Conservation (phyloP, 1,284 basidiomycete species). For the Phylloboletellus chloephorus region DNA sequence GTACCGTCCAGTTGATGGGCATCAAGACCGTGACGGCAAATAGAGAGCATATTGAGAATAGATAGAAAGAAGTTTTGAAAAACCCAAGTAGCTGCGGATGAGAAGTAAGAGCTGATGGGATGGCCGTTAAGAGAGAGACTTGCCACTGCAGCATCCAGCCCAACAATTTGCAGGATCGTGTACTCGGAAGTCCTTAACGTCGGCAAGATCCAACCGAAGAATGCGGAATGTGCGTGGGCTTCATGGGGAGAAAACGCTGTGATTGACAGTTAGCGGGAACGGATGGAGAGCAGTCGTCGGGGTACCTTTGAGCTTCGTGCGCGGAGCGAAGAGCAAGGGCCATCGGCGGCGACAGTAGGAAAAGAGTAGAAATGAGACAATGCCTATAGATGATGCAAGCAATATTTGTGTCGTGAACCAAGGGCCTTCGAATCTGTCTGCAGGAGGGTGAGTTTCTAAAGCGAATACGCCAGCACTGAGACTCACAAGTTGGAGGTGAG, state of each 20-base stretch:
- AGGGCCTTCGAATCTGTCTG: slow-evolving; percentile 77
- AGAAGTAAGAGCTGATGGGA: background rate
- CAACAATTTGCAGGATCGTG: slow-evolving; percentile 93
- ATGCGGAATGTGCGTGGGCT: slow-evolving; percentile 74
- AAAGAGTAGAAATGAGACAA: slow-evolving; percentile 81
- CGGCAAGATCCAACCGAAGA: slow-evolving; percentile 95
- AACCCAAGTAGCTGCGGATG: slow-evolving; percentile 80
- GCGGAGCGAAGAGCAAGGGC: slow-evolving; percentile 86
- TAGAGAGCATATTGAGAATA: slow-evolving; percentile 83
- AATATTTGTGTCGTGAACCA: slow-evolving; percentile 91
- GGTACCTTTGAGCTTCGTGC: slow-evolving; percentile 89
- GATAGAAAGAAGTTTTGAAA: slow-evolving; percentile 90
- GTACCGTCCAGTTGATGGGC: slow-evolving; percentile 84
- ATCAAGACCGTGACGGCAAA: slow-evolving; percentile 78
- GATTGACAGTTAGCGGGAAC: slow-evolving; percentile 3
- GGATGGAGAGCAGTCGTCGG: background rate
- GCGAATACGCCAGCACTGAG: background rate
- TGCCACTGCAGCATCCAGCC: slow-evolving; percentile 91
- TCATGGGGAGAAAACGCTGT: slow-evolving; percentile 86
- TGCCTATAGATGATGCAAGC: slow-evolving; percentile 75
- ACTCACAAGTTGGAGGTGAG: slow-evolving; percentile 51
- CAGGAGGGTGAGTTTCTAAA: slow-evolving; percentile 16
- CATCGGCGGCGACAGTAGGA: slow-evolving; percentile 83
- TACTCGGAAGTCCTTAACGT: slow-evolving; percentile 89
- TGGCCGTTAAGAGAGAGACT: slow-evolving; percentile 24